Evolutionary conservation across 768 basidiomycete genomes (phyloP).

Genomic region (Paxillus ammoniavirescens): DNA sequence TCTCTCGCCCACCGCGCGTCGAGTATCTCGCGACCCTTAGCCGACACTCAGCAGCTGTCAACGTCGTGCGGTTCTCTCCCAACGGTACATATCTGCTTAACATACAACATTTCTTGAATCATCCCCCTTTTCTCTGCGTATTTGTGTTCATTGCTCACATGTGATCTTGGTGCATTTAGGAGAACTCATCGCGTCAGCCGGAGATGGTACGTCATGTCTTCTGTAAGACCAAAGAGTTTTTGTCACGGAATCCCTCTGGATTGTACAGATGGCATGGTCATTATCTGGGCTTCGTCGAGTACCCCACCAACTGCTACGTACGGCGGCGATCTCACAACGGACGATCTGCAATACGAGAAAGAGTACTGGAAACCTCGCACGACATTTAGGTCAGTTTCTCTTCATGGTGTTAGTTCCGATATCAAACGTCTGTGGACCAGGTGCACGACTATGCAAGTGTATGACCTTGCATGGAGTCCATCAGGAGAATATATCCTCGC

Average conservation of each 20-base stretch:
- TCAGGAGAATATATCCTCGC: constrained; percentile 91
- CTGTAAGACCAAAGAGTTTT: constrained; percentile 2
- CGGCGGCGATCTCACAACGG: constrained; percentile 76
- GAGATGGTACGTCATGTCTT: constrained; percentile 70
- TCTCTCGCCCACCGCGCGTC: constrained; percentile 74
- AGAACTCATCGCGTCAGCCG: constrained; percentile 92
- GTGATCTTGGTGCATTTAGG: constrained; percentile 43
- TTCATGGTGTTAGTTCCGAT: background rate
- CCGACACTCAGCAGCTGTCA: constrained; percentile 92
- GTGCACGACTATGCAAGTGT: constrained; percentile 93
- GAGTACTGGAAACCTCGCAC: constrained; percentile 93
- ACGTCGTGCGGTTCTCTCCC: constrained; percentile 94
- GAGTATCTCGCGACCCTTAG: constrained; percentile 95
- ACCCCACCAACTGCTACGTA: constrained; percentile 70
- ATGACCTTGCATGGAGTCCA: constrained; percentile 97
- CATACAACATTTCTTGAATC: background rate
- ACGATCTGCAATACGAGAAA: constrained; percentile 86
- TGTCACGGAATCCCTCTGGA: background rate
- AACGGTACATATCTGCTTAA: constrained; percentile 57
- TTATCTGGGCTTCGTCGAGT: constrained; percentile 88
- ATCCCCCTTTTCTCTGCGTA: background rate
- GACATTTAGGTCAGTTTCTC: constrained; percentile 62
- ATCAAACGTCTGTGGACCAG: constrained; percentile 38
- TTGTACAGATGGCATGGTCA: constrained; percentile 87
- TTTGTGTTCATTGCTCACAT: constrained; percentile 2